Base-by-base conservation (phyloP, 179 eudicot species). In the Heliamphora pulchella region DNA sequence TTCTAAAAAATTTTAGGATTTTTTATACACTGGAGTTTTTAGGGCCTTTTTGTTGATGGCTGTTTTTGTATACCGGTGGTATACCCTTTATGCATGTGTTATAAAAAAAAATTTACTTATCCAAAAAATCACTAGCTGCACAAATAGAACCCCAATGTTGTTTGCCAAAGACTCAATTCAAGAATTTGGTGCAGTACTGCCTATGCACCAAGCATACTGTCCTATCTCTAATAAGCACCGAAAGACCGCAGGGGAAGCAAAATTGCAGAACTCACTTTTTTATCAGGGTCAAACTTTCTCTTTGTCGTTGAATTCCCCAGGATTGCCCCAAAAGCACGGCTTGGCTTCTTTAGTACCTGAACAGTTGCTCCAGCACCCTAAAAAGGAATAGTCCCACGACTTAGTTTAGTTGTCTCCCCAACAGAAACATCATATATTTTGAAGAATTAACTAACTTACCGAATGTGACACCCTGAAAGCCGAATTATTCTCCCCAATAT, bases 301-400 rank as follows among this genome's bases (percentile, higher is more conserved):
- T 90, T 94, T 59, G 89, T 66, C 8, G 86, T 58, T 57, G 96
- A 84, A 82, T 79, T 90, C 70, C 98, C 98, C 63, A 94, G 84
- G 82, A 94, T 68, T 55, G 96, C 94, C 79, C 97, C 99, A 89
- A 94, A 89, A 81, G 87, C 92, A 82, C 90, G 88, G 74, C 85
- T 88, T 55, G 98, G 96, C 83, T 90, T 94, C 88, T 91, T 94
- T 66, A 88, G 73, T 85, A 88, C 87, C 84, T 89, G 92, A 82
- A 94, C 89, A 76, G 91, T 91, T 67, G 86, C 93, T 84, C 80
- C 91, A 44, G 89, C 80, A 76, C 81, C 90, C 99, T 96, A 81
- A 73, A 78, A 39, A 70, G 8, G 53, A 77, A 55, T 13, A 80
- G 4, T 65, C n/a, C 71, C 48, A 41, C n/a, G 50, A 31, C 46